phyloP scores from a whole-genome alignment of 441 rosid genomes.

The Corymbia citriodora region DNA sequence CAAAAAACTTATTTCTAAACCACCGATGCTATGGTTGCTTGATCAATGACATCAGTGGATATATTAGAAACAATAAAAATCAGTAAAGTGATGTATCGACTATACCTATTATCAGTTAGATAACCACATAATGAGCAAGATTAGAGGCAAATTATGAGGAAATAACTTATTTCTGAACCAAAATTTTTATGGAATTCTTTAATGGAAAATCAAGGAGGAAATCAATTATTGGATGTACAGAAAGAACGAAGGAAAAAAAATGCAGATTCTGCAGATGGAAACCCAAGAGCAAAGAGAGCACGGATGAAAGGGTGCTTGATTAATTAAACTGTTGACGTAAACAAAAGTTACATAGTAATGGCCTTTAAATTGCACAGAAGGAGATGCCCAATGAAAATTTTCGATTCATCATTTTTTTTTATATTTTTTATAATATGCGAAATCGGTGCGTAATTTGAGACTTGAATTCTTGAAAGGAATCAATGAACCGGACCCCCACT shows the following conservation, averaged over 20 bases:
- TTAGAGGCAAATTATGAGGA: not conserved
- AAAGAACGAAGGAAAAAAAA: not conserved
- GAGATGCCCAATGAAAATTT: not conserved
- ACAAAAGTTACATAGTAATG: not conserved
- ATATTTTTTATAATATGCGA: not conserved
- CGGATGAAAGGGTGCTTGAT: not conserved
- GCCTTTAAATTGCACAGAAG: not conserved
- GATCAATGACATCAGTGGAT: not conserved
- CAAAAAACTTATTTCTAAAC: not conserved
- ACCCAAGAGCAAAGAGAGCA: not conserved
- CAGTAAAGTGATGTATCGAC: not conserved
- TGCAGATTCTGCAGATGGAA: not conserved
- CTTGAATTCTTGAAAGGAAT: not conserved
- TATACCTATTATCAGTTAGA: not conserved
- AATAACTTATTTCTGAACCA: not conserved
- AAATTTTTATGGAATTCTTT: not conserved
- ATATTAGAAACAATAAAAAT: not conserved
- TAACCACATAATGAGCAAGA: not conserved
- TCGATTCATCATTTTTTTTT: not conserved
- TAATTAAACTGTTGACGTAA: not conserved
- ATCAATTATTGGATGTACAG: not conserved
- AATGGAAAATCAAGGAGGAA: not conserved
- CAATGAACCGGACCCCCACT: not conserved
- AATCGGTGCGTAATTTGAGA: not conserved
- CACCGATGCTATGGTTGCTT: not conserved